Evolutionary conservation across 768 basidiomycete genomes (phyloP), one percentile per base, ranked within the genome.

Genomic region (Hygrocybe punicea): DNA sequence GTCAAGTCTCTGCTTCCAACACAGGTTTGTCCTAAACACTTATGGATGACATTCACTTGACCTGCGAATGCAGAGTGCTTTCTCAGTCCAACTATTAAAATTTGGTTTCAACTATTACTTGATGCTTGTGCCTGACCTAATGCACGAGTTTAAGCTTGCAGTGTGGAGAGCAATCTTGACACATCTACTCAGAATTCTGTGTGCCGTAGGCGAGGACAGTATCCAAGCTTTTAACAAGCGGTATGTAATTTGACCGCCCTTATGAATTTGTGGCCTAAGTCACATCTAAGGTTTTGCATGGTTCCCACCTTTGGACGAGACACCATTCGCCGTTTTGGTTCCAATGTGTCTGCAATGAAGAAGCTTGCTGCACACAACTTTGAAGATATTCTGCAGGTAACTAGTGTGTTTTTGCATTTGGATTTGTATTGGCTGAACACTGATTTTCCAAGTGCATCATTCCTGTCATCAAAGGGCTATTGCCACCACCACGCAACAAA

Each of bases 121-220:
- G 58, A 73, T 78, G 53, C 69, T 77, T 62, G 76, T 77, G 49
- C 63, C 74, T 0, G 77, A 77, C 0, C 72, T 80, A 25, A 13
- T 50, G 14, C 48, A 50, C n/a, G 48, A 50, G 29, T 50, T 50
- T 34, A 24, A 50, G 48, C 19, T 69, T 3, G 70, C 69, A 6
- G 64, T 60, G 1, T 65, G 63, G 60, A 72, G 70, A 46, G 55
- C 63, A 2, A 13, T 71, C 0, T 64, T 72, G n/a, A 59, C 50
- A 0, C 71, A 79, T 48, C 60, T 78, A 0, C 64, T 73, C 9
- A 65, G 69, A 1, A 62, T 72, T 10, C 51, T 72, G 2, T 53
- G 67, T 44, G 54, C 60, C 13, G 33, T 39, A 14, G 48, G 54
- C 2, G 33, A 50, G 4, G 58, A 50, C 17, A 45, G 29, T 13